Evolutionary conservation across 2,329 filamentous ascomycete species (phyloP).

Genomic region (Xylaria polymorpha): DNA sequence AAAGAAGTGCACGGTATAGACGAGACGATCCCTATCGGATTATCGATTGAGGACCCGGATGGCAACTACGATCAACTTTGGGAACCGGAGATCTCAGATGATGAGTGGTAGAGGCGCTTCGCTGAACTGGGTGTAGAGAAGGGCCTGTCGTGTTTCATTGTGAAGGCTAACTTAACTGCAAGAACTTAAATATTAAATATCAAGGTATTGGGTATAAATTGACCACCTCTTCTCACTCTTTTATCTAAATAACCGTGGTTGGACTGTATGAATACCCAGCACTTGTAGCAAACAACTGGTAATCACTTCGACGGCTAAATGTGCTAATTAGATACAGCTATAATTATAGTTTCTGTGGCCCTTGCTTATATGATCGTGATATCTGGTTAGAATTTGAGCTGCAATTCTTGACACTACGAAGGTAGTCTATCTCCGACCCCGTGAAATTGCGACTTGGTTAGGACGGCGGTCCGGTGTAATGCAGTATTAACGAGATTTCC

Average conservation of each 20-base stretch:
- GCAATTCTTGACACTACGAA: no score
- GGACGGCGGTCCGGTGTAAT: no score
- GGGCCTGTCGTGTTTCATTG: not conserved
- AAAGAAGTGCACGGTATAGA: conserved; percentile 26
- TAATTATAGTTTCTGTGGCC: no score
- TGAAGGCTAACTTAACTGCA: not conserved
- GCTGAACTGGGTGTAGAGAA: not conserved
- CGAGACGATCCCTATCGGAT: conserved; percentile 15
- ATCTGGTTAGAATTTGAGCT: no score
- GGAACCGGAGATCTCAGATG: not conserved
- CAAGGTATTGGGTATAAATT: not conserved
- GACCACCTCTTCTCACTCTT: not conserved
- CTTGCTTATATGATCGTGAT: no score
- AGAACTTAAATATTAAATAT: not conserved
- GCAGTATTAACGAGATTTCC: not conserved
- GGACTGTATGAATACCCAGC: no score
- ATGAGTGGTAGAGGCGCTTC: conserved; percentile 13
- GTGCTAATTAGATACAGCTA: no score
- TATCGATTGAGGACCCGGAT: not conserved
- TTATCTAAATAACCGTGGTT: no score
- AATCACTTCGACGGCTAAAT: no score
- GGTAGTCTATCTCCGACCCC: no score
- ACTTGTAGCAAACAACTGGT: no score
- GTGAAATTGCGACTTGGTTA: no score
- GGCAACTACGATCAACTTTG: conserved; percentile 7